Evolutionary conservation across 164 flowering plant species (phyloP).

Genomic region (grape (Vitis vinifera)): DNA sequence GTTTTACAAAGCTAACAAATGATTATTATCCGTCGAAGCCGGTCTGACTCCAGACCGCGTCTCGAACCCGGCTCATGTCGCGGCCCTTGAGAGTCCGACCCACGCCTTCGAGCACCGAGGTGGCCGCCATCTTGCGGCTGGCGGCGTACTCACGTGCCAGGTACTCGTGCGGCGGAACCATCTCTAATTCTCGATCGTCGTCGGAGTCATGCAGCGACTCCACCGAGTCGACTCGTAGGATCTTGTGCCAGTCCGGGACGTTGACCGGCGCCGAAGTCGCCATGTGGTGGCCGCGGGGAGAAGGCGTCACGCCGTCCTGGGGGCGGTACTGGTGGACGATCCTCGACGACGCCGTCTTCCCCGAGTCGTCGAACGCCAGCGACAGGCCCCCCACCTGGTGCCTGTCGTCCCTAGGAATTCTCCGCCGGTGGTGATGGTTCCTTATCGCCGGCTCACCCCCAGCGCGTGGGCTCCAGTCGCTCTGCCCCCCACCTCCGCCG

Average conservation of each 20-base stretch:
- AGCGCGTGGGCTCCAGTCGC: too few species aligned
- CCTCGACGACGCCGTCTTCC: constrained; percentile 36
- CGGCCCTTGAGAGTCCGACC: constrained; percentile 97
- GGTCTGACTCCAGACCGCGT: constrained; percentile 94
- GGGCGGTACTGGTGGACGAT: constrained; percentile 58
- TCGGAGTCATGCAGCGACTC: constrained; percentile 67
- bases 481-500: too few species aligned
- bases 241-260: constrained; percentile 84
- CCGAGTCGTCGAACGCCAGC: constrained; percentile 58
- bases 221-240: constrained; percentile 62
- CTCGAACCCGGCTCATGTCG: constrained; percentile 89
- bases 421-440: neutral
- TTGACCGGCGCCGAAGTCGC: constrained; percentile 86
- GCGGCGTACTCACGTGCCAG: constrained; percentile 59
- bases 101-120: constrained; percentile 84
- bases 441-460: neutral
- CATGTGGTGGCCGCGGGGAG: constrained; percentile 40
- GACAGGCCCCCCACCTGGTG: constrained; percentile 71
- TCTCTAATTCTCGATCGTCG: constrained; percentile 47
- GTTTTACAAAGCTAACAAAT: too few species aligned
- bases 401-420: constrained; percentile 3
- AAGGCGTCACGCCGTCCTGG: constrained; percentile 24
- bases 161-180: constrained; percentile 93
- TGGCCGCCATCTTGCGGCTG: constrained; percentile 39
- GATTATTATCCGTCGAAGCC: constrained; percentile 72